Conservation (phyloP, 768 basidiomycete species). For the Lentinus brumalis region DNA sequence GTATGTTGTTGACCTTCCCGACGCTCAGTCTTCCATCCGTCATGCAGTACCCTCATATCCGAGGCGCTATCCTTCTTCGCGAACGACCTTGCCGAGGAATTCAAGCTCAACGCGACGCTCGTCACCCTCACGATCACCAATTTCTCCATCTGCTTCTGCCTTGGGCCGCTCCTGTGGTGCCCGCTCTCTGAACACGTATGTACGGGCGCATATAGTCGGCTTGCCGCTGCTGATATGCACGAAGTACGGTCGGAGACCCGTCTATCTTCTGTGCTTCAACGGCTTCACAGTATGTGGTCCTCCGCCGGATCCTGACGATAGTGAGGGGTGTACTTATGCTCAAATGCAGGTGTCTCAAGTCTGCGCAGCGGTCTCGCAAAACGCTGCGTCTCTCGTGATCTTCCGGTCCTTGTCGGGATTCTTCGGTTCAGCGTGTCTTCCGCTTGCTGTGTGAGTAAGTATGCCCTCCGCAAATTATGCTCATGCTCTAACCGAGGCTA, state of each 20-base stretch:
- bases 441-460: background rate
- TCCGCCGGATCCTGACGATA: background rate
- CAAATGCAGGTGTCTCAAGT: background rate
- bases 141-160: slow-evolving; percentile 49
- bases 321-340: too few relatives aligned
- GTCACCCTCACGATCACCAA: slow-evolving; percentile 42
- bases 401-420: background rate
- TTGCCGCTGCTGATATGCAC: slow-evolving; percentile 6
- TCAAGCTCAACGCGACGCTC: slow-evolving; percentile 50
- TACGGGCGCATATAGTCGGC: background rate
- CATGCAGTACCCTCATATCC: slow-evolving; percentile 51
- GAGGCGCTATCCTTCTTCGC: slow-evolving; percentile 54
- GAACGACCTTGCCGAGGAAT: slow-evolving; percentile 42
- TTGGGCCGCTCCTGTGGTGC: slow-evolving; percentile 58
- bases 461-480: background rate
- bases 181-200: slow-evolving; percentile 43
- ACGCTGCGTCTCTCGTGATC: background rate
- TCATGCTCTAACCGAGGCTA: background rate
- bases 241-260: slow-evolving; percentile 57
- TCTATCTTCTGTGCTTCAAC: slow-evolving; percentile 59
- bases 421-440: background rate
- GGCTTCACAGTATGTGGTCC: slow-evolving; percentile 43
- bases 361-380: background rate
- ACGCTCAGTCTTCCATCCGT: background rate
- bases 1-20: background rate